Conservation (phyloP, 164 flowering plant species). For the Saururus chinensis region DNA sequence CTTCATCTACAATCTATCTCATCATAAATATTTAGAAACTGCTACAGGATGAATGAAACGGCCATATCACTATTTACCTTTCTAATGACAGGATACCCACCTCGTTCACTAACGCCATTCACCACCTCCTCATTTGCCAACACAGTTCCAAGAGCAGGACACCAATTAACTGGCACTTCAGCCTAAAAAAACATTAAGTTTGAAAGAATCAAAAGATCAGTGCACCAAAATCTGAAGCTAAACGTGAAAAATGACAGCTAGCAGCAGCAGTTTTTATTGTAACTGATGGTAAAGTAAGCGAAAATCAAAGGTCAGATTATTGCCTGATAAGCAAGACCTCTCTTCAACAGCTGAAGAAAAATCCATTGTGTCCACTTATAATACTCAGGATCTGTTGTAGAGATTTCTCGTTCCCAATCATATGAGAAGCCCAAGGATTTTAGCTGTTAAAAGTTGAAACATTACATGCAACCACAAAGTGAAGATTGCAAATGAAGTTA, state of each 20-base stretch:
- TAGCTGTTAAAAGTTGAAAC: slow-evolving; percentile 42
- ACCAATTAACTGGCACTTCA: slow-evolving; percentile 98
- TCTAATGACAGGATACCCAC: slow-evolving; percentile 93
- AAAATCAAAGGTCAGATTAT: neutral
- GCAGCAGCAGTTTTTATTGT: no score
- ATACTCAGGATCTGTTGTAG: slow-evolving; percentile 85
- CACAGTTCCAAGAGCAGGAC: slow-evolving; percentile 97
- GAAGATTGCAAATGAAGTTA: neutral
- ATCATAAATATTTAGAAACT: neutral
- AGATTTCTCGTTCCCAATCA: slow-evolving; percentile 98
- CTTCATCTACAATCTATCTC: neutral
- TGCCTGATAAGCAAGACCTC: slow-evolving; percentile 97
- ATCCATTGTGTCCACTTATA: slow-evolving; percentile 99
- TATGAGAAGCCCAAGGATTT: slow-evolving; percentile 94
- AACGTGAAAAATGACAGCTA: no score
- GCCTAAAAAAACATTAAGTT: slow-evolving; percentile 35
- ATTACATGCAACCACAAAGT: slow-evolving; percentile 3
- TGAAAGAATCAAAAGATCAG: neutral
- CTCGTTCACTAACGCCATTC: slow-evolving; percentile 96
- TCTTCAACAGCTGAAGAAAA: slow-evolving; percentile 79
- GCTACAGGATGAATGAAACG: no score
- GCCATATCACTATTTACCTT: slow-evolving; percentile 38
- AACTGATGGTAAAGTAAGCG: neutral
- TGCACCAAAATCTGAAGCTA: neutral
- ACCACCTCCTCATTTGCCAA: slow-evolving; percentile 96